These are phyloP conservation scores for Botryotinia convoluta DNA, from an alignment of 2,329 filamentous ascomycete species.

Conservation along the genomic window DNA sequence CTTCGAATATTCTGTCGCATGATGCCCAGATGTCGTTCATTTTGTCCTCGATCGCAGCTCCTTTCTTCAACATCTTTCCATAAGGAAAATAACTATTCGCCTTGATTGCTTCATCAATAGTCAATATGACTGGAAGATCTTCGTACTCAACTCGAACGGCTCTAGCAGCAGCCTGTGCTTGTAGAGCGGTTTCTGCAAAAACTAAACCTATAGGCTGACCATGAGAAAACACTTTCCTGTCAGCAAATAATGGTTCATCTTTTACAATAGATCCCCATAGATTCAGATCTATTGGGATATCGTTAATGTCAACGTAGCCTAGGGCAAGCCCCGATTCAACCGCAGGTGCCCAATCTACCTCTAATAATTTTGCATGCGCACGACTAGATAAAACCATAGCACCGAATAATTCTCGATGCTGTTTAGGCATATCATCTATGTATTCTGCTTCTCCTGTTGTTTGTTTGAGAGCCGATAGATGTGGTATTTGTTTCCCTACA, in stretches of 20 bases:
- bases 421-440: conserved; percentile 83
- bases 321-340: conserved; percentile 64
- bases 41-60: conserved; percentile 66
- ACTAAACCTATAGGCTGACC: conserved; percentile 90
- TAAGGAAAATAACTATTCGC: conserved; percentile 82
- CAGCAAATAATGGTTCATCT: conserved; percentile 87
- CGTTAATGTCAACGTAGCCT: conserved; percentile 76
- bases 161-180: conserved; percentile 74
- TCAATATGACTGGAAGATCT: conserved; percentile 80
- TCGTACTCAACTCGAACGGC: conserved; percentile 87
- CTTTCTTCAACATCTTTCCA: conserved; percentile 77
- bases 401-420: conserved; percentile 83
- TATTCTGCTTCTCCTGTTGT: conserved; percentile 92
- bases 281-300: conserved; percentile 77
- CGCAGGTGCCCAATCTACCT: conserved; percentile 70
- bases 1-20: conserved; percentile 56
- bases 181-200: conserved; percentile 72
- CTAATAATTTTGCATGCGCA: conserved; percentile 79
- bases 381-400: conserved; percentile 83
- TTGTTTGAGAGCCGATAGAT: conserved; percentile 87
- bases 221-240: conserved; percentile 83
- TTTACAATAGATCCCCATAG: conserved; percentile 72
- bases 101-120: conserved; percentile 90
- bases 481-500: conserved; percentile 76
- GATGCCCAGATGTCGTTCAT: conserved; percentile 31